These are phyloP conservation scores for Syncephalis fuscata DNA, from an alignment of 371 early-diverging fungal species.

Conservation along the genomic window DNA sequence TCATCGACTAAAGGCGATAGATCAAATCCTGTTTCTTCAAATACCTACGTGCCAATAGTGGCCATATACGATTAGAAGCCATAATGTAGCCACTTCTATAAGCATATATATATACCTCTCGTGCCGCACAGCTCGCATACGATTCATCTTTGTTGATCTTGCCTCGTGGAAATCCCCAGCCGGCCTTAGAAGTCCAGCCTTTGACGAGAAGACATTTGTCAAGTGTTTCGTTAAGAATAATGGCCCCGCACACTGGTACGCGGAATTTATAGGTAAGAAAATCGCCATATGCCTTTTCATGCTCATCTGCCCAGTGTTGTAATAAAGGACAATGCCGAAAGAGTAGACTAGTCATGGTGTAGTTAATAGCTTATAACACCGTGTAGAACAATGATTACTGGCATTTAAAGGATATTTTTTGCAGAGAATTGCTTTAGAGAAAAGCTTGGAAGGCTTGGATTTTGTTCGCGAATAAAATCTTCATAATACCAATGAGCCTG, in stretches of 20 bases:
- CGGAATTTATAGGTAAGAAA: slow-evolving; percentile 94
- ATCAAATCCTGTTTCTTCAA: slow-evolving; percentile 97
- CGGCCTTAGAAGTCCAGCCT: slow-evolving; percentile 72
- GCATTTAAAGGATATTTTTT: slow-evolving; percentile 35
- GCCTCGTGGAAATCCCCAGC: slow-evolving; percentile 99
- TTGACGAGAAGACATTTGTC: slow-evolving; percentile 78
- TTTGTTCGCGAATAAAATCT: slow-evolving; percentile 85
- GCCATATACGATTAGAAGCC: not conserved
- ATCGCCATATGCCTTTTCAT: slow-evolving; percentile 69
- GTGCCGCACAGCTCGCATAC: slow-evolving; percentile 79
- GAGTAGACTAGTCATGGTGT: slow-evolving; percentile 19
- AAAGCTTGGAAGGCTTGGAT: slow-evolving; percentile 57
- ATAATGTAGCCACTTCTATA: not conserved
- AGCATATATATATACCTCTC: slow-evolving; percentile 47
- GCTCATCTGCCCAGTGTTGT: slow-evolving; percentile 70
- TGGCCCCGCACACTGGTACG: slow-evolving; percentile 99
- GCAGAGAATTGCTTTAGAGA: slow-evolving; percentile 70
- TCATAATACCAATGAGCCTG: slow-evolving; percentile 99
- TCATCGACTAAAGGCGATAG: slow-evolving; percentile 51
- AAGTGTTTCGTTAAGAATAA: slow-evolving; percentile 73
- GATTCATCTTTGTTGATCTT: slow-evolving; percentile 96
- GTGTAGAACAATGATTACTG: slow-evolving; percentile 1
- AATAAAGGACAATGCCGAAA: slow-evolving; percentile 80
- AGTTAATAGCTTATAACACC: not conserved
- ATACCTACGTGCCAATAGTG: slow-evolving; percentile 26